Evolutionary conservation across 73 alveolate genomes (phyloP), one percentile per base, ranked within the genome.

Genomic region (Paramecium pentaurelia): DNA sequence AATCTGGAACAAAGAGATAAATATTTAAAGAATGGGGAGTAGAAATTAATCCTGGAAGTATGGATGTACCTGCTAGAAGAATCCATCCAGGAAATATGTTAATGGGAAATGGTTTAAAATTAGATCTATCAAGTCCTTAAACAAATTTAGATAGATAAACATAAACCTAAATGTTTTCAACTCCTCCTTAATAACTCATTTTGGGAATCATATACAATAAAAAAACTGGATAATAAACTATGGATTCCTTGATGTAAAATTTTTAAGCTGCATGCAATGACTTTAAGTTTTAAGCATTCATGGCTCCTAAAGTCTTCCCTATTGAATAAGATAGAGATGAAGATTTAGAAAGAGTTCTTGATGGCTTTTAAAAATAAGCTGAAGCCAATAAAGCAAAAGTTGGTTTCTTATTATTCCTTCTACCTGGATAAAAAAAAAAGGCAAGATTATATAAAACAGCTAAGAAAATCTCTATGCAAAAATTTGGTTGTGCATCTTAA

Each of bases 131-230:
- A 60, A 96, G 95, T 71, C 93, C 91, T 10, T 42, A 47, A 14
- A 40, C 94, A 20, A 96, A 96, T 77, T 91, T 98, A 58, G 99
- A 97, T 73, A 86, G 99, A 58, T 94, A 96, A 40, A 95, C 97
- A 20, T 95, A 97, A 93, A 95, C 96, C 58, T 58, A 60, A 77
- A 97, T 98, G 99, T 98, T 77, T 86, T 88, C 93, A 42, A 75
- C 88, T 75, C 88, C 88, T 22, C 58, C 58, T 18, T 14, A 75
- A 38, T 38, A 75, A 42, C 27, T 75, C 0, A 30, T 42, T 32
- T 42, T 75, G 38, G 60, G 58, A 34, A 75, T 75, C 38, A 75
- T 75, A 2, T 75, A 36, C 30, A 42, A 38, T 16, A 75, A 42
- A 18, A 75, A 32, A 42, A 16, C 88, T 4, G 88, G 88, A 16